Evolutionary conservation across 75 land plant species (phyloP), one percentile per base, ranked within the genome.

Genomic region (Cunninghamia lanceolata): DNA sequence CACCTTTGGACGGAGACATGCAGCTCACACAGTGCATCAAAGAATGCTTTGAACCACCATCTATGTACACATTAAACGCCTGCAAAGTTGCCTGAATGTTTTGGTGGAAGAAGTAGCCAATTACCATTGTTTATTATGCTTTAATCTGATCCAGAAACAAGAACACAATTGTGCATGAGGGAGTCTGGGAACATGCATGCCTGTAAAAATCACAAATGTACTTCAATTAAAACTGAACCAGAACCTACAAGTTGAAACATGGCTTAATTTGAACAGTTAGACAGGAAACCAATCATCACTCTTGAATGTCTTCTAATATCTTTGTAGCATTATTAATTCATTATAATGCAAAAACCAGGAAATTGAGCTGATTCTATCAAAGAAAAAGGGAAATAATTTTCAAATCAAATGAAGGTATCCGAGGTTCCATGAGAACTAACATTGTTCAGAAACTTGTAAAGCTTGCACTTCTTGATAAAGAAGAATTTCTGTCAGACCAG

Each of bases 381-480:
- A 43, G 21, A 3, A 45, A 42, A 80, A n/a, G 9, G 30, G 28
- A 73, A 28, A 25, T n/a, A 19, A 28, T 28, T 45, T 40, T 45
- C 47, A 80, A 80, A 80, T n/a, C 15, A 43, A 43, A 8, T 43
- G 14, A 43, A 15, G 25, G 32, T 28, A 80, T 19, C 47, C 3
- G 30, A 43, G 82, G 50, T n/a, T 80, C 32, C 40, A 43, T 73
- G 38, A 80, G 50, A 80, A 80, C 82, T 80, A 28, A 80, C 82
- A 17, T 11, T 80, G 82, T 80, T 45, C 47, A 28, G 82, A 80
- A 80, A 45, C 50, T 80, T 40, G 46, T 11, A 28, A 45, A 40
- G 32, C 82, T 45, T 80, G 82, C 82, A 43, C 16, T 80, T 43
- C 21, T n/a, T 45, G 10, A 43, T n/a, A 45, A 45, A 40, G 32